Conservation (phyloP, 495 filamentous ascomycete species). For the Penicillium chermesinum region DNA sequence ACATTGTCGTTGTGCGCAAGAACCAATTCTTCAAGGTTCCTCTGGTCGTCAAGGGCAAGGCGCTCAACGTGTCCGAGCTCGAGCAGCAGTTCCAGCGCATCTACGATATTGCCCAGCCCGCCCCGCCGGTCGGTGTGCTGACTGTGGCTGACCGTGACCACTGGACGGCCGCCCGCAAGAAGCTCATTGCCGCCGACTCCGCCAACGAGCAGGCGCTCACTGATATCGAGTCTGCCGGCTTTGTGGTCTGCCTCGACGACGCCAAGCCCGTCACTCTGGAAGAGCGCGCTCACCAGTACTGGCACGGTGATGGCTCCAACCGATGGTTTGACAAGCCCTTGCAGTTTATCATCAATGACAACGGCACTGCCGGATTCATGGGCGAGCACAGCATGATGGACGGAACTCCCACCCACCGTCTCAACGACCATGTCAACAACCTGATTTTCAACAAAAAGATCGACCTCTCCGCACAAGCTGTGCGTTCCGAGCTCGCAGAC, state of each 20-base stretch:
- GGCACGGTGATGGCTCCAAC: constrained; percentile 95
- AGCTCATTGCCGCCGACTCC: constrained; percentile 67
- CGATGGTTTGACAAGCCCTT: constrained; percentile 98
- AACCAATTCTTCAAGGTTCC: constrained; percentile 93
- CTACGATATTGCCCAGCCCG: constrained; percentile 67
- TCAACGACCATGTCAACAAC: constrained; percentile 89
- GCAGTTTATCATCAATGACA: constrained; percentile 97
- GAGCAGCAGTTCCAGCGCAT: constrained; percentile 83
- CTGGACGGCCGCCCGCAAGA: constrained; percentile 81
- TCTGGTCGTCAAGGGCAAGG: constrained; percentile 69
- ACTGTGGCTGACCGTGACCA: constrained; percentile 89
- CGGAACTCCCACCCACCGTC: constrained; percentile 91
- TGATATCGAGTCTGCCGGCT: constrained; percentile 84
- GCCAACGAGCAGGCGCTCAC: constrained; percentile 71
- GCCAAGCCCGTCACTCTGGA: constrained; percentile 88
- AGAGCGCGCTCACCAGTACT: constrained; percentile 93
- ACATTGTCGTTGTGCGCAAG: constrained; percentile 86
- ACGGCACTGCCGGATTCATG: constrained; percentile 95
- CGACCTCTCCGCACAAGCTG: constrained; percentile 66
- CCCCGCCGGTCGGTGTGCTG: constrained; percentile 73
- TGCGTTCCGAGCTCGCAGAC: constrained; percentile 81
- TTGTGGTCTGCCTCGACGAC: constrained; percentile 92
- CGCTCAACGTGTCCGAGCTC: constrained; percentile 80
- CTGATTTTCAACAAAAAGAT: constrained; percentile 89
- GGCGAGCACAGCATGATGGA: constrained; percentile 99